A percentile compares a stretch with the other conserved stretches of the same genome.
Evolutionary conservation across 2,329 filamentous ascomycete genomes (phyloP).

Genomic region (Corniculantispora saksenae): DNA sequence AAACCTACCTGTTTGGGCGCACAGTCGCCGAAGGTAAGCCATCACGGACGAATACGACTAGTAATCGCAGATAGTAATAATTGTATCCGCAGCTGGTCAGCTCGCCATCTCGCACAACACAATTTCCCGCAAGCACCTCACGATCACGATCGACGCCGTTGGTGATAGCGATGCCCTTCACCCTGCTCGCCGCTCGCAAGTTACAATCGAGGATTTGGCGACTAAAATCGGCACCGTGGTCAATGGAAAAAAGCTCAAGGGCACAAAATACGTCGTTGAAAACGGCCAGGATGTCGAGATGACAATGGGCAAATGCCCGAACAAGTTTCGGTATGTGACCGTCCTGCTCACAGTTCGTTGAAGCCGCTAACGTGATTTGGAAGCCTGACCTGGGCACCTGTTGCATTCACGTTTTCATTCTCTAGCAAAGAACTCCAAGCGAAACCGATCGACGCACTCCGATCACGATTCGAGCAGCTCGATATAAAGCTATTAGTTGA

Average conservation of each 20-base stretch:
- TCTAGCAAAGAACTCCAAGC: conserved; percentile 69
- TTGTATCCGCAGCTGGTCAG: conserved; percentile 58
- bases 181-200: conserved; percentile 63
- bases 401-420: conserved; percentile 80
- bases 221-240: conserved; percentile 83
- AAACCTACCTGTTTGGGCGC: conserved; percentile 82
- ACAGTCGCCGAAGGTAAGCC: conserved; percentile 65
- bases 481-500: conserved; percentile 83
- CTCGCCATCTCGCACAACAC: conserved; percentile 75
- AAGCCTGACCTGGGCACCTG: conserved; percentile 76
- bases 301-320: conserved; percentile 69
- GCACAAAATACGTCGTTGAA: conserved; percentile 57
- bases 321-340: conserved; percentile 55
- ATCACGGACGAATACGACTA: no score
- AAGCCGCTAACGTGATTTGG: not conserved
- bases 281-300: conserved; percentile 61
- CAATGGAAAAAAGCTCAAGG: conserved; percentile 71
- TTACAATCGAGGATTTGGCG: conserved; percentile 76
- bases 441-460: conserved; percentile 63
- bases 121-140: conserved; percentile 86
- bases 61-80: no score
- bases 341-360: not conserved
- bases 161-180: conserved; percentile 65
- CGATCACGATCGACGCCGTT: conserved; percentile 70
- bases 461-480: conserved; percentile 71